These are phyloP conservation scores for Boletus vinaceobasis DNA, from an alignment of 768 basidiomycete species.

Conservation along the genomic window DNA sequence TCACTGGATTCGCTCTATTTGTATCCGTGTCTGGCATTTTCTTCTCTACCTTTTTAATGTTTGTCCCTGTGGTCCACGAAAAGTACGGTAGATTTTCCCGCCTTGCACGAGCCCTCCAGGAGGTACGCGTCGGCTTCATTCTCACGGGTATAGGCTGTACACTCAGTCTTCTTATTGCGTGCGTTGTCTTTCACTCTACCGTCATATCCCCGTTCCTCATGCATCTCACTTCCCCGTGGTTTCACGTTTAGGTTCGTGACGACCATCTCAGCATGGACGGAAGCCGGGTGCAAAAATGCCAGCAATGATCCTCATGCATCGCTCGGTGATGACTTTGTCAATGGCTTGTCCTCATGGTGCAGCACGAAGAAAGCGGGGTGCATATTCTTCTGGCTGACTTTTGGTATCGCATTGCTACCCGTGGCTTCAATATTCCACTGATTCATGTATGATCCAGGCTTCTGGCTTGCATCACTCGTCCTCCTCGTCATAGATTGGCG, in stretches of 20 bases:
- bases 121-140: constrained; percentile 81
- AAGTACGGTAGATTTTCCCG: constrained; percentile 80
- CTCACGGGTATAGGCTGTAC: constrained; percentile 67
- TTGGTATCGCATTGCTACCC: constrained; percentile 43
- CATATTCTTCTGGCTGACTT: constrained; percentile 86
- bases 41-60: constrained; percentile 68
- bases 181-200: constrained; percentile 33
- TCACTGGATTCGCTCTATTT: constrained; percentile 84
- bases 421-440: neutral
- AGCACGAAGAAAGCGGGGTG: constrained; percentile 87
- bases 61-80: constrained; percentile 77
- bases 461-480: constrained; percentile 69
- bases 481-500: constrained; percentile 77
- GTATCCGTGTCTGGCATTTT: constrained; percentile 69
- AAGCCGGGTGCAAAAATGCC: constrained; percentile 85
- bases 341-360: constrained; percentile 78
- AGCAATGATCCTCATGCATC: constrained; percentile 76
- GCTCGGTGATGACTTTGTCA: constrained; percentile 62
- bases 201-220: constrained; percentile 13
- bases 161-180: constrained; percentile 74
- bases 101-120: constrained; percentile 76
- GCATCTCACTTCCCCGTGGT: neutral
- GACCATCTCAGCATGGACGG: constrained; percentile 83
- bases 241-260: constrained; percentile 56
- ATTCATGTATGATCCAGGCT: constrained; percentile 41